Base-by-base conservation (phyloP, 2,329 filamentous ascomycete genomes). In the Phialocephala sp. region DNA sequence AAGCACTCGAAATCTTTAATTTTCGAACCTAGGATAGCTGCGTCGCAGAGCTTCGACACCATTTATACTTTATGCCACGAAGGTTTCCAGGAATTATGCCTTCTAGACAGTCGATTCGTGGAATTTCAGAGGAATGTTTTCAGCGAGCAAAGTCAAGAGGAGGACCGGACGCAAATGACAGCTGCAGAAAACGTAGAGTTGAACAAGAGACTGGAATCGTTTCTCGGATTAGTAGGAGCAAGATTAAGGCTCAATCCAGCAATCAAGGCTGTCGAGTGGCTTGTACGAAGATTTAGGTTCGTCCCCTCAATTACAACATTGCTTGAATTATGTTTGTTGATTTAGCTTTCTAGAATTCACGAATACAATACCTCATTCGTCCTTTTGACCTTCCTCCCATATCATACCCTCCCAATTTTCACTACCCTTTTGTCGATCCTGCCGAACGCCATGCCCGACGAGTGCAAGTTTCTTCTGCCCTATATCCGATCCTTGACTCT, bases 1-100 rank as follows among this genome's bases (percentile, higher is more conserved):
- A 89, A 92, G 69, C 95, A 99, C 80, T 92, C 92, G 70, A 94
- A 97, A 79, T 99, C 95, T 61, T 82, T 99, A 68, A 92, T 99
- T 66, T 99, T 97, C 82, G 94, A 97, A 73, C 86, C 91, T 66
- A 88, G 89, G 76, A 85, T 94, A 72, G 95, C 95, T 59, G 90
- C 91, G 6, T 89, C 89, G 18, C 95, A 99, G 81, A 95, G 90
- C 74, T 97, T 94, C 78, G 92, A 97, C 76, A 91, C 90, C 4
- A 85, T 99, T 65, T 98, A 91, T 77, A 87, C 91, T 64, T 87
- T 97, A 77, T 98, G 94, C 76, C 84, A 89, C 71, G 92, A 97
- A 74, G 95, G 94, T 1, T 99, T 94, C 75, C 88, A 93, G 69
- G 95, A 99, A 75, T 83, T 99, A 65, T 98, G 95, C 79, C 87